A percentile compares a stretch with the other conserved stretches of the same genome.
phyloP scores from a whole-genome alignment of 129 eudicot genomes.

The Smallanthus sonchifolius region DNA sequence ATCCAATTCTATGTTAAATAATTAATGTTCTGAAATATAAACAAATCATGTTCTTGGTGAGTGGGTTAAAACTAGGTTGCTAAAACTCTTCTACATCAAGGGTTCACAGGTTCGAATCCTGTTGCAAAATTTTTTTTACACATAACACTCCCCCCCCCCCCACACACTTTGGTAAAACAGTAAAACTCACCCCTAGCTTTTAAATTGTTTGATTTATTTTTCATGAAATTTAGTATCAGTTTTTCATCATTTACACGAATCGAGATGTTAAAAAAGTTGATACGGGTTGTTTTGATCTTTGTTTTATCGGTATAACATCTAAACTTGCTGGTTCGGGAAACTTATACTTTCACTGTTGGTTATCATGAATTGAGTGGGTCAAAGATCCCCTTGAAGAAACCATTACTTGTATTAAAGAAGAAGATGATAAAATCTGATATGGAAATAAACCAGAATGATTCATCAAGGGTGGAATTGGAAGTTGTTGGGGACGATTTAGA shows the following conservation, averaged over 20 bases:
- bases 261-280: not conserved
- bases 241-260: not conserved
- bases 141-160: too few species aligned
- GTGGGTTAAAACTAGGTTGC: too few species aligned
- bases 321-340: slow-evolving; percentile 47
- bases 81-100: too few species aligned
- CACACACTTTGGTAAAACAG: too few species aligned
- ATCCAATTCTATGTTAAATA: too few species aligned
- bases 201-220: not conserved
- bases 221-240: not conserved
- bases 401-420: slow-evolving; percentile 73
- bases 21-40: too few species aligned
- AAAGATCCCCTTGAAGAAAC: slow-evolving; percentile 84
- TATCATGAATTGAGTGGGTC: slow-evolving; percentile 95
- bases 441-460: slow-evolving; percentile 29
- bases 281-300: not conserved
- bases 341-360: slow-evolving; percentile 79
- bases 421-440: slow-evolving; percentile 36
- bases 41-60: too few species aligned
- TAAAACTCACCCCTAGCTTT: too few species aligned
- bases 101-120: too few species aligned
- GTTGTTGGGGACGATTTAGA: too few species aligned
- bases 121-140: too few species aligned
- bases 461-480: slow-evolving; percentile 57
- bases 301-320: not conserved